A percentile compares a stretch with the other conserved stretches of the same genome.
Evolutionary conservation across 352 stramenopile species (phyloP).

Genomic region (Globisporangium perplexum): DNA sequence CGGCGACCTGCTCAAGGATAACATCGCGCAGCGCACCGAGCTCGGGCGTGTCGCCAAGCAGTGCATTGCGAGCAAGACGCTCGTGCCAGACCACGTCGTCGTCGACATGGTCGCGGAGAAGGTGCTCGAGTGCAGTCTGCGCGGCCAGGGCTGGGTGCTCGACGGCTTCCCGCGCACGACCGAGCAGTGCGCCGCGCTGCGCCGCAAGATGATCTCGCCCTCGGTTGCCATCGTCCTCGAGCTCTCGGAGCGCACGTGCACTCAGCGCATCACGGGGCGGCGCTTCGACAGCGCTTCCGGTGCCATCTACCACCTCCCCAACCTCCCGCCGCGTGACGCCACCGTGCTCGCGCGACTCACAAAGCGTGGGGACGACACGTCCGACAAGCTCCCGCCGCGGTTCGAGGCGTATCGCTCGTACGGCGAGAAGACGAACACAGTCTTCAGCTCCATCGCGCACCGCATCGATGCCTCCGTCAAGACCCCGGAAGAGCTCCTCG

Average conservation of each 20-base stretch:
- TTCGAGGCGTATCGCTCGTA: conserved; percentile 64
- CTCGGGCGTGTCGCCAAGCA: conserved; percentile 51
- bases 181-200: conserved; percentile 47
- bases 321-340: conserved; percentile 30
- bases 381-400: conserved; percentile 46
- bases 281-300: conserved; percentile 57
- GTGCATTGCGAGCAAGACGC: conserved; percentile 55
- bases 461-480: conserved; percentile 32
- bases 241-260: conserved; percentile 37
- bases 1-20: conserved; percentile 62
- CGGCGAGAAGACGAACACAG: conserved; percentile 43
- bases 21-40: conserved; percentile 53
- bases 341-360: conserved; percentile 47
- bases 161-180: conserved; percentile 68
- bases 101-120: conserved; percentile 74
- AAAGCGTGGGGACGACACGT: conserved; percentile 45
- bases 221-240: conserved; percentile 55
- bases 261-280: conserved; percentile 40
- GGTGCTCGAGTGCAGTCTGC: conserved; percentile 26
- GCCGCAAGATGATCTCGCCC: conserved; percentile 39
- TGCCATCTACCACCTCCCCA: conserved; percentile 54
- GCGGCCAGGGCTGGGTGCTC: conserved; percentile 52
- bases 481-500: conserved; percentile 24
- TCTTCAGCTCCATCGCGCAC: conserved; percentile 38
- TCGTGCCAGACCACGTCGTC: conserved; percentile 69